Evolutionary conservation across 192 early-diverging fungal genomes (phyloP).

Genomic region (Backusella morwellensis): DNA sequence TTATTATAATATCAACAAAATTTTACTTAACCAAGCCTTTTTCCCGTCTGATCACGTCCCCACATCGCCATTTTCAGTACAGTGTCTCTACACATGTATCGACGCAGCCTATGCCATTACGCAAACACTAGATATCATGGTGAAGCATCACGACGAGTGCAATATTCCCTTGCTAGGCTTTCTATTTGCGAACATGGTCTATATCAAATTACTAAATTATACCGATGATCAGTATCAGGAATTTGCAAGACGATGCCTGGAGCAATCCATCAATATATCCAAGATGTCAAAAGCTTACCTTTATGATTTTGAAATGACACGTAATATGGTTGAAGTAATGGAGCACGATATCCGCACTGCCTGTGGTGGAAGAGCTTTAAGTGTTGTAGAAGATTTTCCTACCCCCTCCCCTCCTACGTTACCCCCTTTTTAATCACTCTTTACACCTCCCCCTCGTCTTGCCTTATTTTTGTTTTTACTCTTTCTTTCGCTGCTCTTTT

Average conservation of each 20-base stretch:
- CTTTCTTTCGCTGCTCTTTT: neutral
- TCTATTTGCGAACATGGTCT: slow-evolving; percentile 36
- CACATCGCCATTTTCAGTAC: slow-evolving; percentile 25
- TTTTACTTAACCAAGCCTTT: slow-evolving; percentile 35
- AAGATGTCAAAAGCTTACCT: slow-evolving; percentile 24
- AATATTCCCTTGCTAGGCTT: slow-evolving; percentile 33
- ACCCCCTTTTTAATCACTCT: slow-evolving; percentile 1
- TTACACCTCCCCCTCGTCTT: neutral
- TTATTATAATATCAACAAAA: slow-evolving; percentile 37
- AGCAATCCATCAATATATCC: slow-evolving; percentile 28
- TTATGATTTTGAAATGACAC: slow-evolving; percentile 38
- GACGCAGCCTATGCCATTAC: slow-evolving; percentile 33
- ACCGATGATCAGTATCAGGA: slow-evolving; percentile 20
- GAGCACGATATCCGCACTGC: slow-evolving; percentile 25
- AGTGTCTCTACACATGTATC: slow-evolving; percentile 32
- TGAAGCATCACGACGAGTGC: slow-evolving; percentile 32
- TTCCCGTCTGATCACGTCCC: slow-evolving; percentile 36
- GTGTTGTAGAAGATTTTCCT: neutral
- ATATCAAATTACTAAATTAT: slow-evolving; percentile 32
- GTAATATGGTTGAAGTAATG: slow-evolving; percentile 29
- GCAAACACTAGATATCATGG: slow-evolving; percentile 29
- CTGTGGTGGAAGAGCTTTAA: slow-evolving; percentile 4
- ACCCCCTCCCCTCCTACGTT: slow-evolving; percentile 9
- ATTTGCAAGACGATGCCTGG: slow-evolving; percentile 27
- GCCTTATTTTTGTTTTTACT: neutral